A percentile compares a stretch with the other conserved stretches of the same genome.
These are phyloP conservation scores for Parietaria judaica DNA, from an alignment of 306 rosid genomes.

Conservation along the genomic window DNA sequence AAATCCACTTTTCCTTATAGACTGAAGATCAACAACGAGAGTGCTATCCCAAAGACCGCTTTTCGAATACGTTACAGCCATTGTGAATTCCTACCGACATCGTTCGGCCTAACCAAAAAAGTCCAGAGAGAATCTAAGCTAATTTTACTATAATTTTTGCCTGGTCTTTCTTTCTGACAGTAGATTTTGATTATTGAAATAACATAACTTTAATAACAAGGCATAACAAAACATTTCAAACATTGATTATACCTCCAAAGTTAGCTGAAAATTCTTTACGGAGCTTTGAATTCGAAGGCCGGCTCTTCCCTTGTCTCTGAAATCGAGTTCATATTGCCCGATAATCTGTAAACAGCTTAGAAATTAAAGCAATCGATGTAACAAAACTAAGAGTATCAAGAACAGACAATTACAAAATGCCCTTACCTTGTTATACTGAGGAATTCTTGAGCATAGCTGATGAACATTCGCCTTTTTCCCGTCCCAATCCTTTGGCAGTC, in stretches of 20 bases:
- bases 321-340: constrained; percentile 79
- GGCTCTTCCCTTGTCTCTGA: constrained; percentile 74
- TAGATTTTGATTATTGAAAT: too few relatives aligned
- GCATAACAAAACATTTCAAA: neutral
- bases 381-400: constrained; percentile 4
- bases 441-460: constrained; percentile 62
- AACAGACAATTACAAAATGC: neutral
- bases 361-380: neutral
- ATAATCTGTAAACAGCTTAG: constrained; percentile 34
- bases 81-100: too few relatives aligned
- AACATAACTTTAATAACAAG: too few relatives aligned
- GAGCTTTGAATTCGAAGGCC: constrained; percentile 66
- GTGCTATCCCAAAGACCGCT: too few relatives aligned
- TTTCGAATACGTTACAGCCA: too few relatives aligned
- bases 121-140: too few relatives aligned
- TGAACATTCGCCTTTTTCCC: constrained; percentile 48
- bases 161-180: too few relatives aligned
- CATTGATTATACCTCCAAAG: constrained; percentile 50
- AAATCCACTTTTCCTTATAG: too few relatives aligned
- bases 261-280: constrained; percentile 80
- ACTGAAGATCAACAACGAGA: too few relatives aligned
- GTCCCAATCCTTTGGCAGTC: constrained; percentile 71
- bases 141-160: too few relatives aligned
- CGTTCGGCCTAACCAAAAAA: too few relatives aligned
- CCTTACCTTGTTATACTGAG: constrained; percentile 67